phyloP scores from a whole-genome alignment of 768 basidiomycete species.

The Pholiota molesta region DNA sequence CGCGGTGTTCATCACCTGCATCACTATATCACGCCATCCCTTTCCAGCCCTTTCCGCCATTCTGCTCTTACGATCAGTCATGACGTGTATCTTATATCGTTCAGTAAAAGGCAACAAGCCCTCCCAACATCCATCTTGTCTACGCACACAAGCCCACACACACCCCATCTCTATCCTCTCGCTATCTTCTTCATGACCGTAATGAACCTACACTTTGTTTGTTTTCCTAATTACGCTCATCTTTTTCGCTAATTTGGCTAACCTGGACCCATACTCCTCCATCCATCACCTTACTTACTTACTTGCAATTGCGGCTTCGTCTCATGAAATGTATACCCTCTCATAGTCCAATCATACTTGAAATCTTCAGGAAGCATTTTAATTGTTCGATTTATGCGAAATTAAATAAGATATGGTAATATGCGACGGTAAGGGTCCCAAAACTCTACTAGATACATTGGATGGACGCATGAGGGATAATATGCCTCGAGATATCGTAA shows the following conservation, averaged over 20 bases:
- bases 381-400: constrained; percentile 8
- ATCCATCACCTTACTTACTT: constrained; percentile 12
- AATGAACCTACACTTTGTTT: constrained; percentile 17
- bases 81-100: constrained; percentile 6
- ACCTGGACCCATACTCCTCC: constrained; percentile 10
- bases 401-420: constrained; percentile 16
- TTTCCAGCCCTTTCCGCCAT: neutral
- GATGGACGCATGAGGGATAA: constrained; percentile 13
- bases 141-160: constrained; percentile 8
- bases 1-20: neutral
- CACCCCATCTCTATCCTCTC: constrained; percentile 8
- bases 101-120: neutral
- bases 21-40: neutral
- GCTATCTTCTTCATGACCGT: constrained; percentile 22
- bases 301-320: constrained; percentile 12
- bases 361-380: neutral
- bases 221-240: constrained; percentile 12
- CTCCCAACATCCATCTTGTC: neutral
- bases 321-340: constrained; percentile 9
- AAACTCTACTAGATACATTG: constrained; percentile 26
- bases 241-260: constrained; percentile 10
- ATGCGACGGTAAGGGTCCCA: constrained; percentile 12
- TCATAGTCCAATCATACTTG: constrained; percentile 11
- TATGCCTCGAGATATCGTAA: constrained; percentile 21
- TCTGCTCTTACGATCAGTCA: neutral